phyloP scores from a whole-genome alignment of 805 yeast genomes.

The Lipomyces mesembrius region DNA sequence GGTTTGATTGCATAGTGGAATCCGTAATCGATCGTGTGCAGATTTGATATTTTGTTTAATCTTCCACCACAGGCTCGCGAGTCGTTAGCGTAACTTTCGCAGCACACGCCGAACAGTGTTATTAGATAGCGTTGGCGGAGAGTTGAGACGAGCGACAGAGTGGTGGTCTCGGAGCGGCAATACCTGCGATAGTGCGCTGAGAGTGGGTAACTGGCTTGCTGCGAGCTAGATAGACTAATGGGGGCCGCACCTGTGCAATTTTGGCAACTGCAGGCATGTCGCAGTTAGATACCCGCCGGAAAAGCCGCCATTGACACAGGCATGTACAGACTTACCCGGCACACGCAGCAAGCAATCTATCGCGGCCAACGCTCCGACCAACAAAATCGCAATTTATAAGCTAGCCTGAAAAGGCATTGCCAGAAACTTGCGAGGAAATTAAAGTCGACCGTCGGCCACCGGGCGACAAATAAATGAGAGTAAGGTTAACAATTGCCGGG shows the following conservation, averaged over 20 bases:
- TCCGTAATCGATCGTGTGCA: background rate
- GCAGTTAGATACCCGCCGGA: background rate
- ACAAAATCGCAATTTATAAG: too few relatives aligned
- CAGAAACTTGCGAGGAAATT: too few relatives aligned
- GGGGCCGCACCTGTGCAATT: background rate
- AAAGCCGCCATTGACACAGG: too few relatives aligned
- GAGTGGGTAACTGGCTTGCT: background rate
- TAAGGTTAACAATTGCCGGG: too few relatives aligned
- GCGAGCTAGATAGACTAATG: background rate
- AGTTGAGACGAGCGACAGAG: constrained; percentile 1
- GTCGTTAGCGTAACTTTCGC: background rate
- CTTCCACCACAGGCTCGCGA: background rate
- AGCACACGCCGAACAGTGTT: background rate
- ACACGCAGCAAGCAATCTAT: too few relatives aligned
- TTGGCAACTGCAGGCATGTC: background rate
- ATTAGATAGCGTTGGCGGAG: background rate
- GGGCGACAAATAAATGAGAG: too few relatives aligned
- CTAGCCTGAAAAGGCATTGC: too few relatives aligned
- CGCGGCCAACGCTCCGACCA: too few relatives aligned
- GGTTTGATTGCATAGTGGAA: constrained; percentile 11
- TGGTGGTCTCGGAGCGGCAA: constrained; percentile 1
- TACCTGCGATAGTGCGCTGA: background rate
- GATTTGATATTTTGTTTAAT: background rate
- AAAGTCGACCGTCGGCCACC: too few relatives aligned
- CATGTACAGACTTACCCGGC: too few relatives aligned